Base-by-base conservation (phyloP, 2,329 filamentous ascomycete species). In the Trichoderma cornu-damae region DNA sequence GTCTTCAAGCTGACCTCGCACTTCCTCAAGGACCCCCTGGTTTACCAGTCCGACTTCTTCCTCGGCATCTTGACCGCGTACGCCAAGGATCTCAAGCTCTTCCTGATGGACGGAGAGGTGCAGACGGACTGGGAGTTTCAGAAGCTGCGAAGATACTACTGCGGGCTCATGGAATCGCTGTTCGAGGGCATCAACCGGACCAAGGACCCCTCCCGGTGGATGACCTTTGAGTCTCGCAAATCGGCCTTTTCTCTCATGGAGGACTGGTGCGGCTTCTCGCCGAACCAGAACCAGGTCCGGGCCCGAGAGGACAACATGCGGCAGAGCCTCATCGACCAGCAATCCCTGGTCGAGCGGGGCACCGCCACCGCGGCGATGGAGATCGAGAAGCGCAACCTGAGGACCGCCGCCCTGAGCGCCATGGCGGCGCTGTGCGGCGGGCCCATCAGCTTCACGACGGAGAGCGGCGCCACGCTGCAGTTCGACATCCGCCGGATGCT, bases 181-280 rank as follows among this genome's bases (percentile, higher is more conserved):
- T 99, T 96, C 63, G 90, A 96, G 64, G 90, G 90, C 5, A 90
- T 96, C 65, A 94, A 93, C 64, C 83, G 86, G 51, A 90, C 90
- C 0, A 86, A 85, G 60, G 90, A 96, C 60, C 88, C 91, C 1
- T 87, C 90, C 4, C 83, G 90, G 30, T 99, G 94, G 93, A 94
- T 99, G 84, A 92, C 94, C 0, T 99, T 99, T 67, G 94, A 99
- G 70, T 90, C 92, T 11, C 82, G 95, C 38, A 96, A 96, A 69
- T 96, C 94, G 4, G 89, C 93, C 0, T 99, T 99, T 68, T 87
- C 92, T 0, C 76, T 99, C 47, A 97, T 99, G 92, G 94, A 99
- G 72, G 93, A 97, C 63, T 99, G 95, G 95, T 99, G 94, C 69
- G 94, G 94, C 2, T 96, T 95, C 70, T 96, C 92, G 6, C 90